Percentiles rank a stretch among this genome's conserved stretches.
phyloP scores from a whole-genome alignment of 2,329 filamentous ascomycete species.

The Xylaria sp. region DNA sequence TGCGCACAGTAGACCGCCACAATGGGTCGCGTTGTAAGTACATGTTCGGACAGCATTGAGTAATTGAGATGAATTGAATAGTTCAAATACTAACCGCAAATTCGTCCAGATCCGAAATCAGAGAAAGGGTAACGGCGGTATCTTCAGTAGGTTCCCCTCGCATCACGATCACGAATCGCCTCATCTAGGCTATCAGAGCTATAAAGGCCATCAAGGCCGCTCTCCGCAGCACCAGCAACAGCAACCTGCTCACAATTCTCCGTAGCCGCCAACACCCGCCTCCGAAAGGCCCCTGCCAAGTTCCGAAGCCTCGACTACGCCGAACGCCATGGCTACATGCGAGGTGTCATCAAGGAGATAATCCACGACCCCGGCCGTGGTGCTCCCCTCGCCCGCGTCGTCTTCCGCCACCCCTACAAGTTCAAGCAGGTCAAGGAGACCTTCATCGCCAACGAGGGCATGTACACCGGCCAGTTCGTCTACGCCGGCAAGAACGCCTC shows the following conservation, averaged over 20 bases:
- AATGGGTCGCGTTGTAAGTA: conserved; percentile 55
- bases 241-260: conserved; percentile 38
- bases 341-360: conserved; percentile 98
- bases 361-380: conserved; percentile 99
- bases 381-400: conserved; percentile 95
- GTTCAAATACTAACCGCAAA: conserved; percentile 34
- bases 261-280: conserved; percentile 81
- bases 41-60: neutral
- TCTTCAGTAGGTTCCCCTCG: conserved; percentile 50
- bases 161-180: conserved; percentile 11
- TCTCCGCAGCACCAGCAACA: conserved; percentile 11
- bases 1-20: conserved; percentile 51
- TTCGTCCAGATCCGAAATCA: conserved; percentile 68
- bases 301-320: conserved; percentile 97
- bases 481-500: conserved; percentile 99
- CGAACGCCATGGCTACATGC: conserved; percentile 97
- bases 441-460: conserved; percentile 99
- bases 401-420: conserved; percentile 97
- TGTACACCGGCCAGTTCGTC: conserved; percentile 99
- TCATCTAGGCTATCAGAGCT: neutral
- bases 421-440: conserved; percentile 99
- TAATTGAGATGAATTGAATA: conserved; percentile 18
- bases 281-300: conserved; percentile 95
- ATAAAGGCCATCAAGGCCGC: neutral
- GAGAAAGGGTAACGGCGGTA: conserved; percentile 54